Evolutionary conservation across 2,329 filamentous ascomycete genomes (phyloP).

Genomic region (Colletotrichum melonis): DNA sequence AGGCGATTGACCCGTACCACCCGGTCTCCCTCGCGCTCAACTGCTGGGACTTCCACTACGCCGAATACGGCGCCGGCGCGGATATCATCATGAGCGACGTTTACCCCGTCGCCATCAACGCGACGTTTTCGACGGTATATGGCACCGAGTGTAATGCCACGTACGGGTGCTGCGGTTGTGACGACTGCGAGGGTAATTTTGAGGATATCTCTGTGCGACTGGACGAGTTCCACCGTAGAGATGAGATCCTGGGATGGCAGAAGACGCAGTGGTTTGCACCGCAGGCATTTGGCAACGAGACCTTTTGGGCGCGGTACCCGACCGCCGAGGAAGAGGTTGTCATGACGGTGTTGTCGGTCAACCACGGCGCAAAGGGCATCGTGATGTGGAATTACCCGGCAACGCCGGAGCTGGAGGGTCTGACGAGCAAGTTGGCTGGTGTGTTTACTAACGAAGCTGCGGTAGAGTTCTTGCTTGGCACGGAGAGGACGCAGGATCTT

Average conservation of each 20-base stretch:
- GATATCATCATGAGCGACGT: slow-evolving; percentile 71
- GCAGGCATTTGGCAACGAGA: slow-evolving; percentile 60
- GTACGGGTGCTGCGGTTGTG: slow-evolving; percentile 72
- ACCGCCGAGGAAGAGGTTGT: slow-evolving; percentile 54
- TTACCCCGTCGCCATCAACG: slow-evolving; percentile 70
- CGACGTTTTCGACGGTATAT: slow-evolving; percentile 62
- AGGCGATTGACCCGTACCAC: slow-evolving; percentile 68
- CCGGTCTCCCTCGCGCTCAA: slow-evolving; percentile 69
- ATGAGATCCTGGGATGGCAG: slow-evolving; percentile 55
- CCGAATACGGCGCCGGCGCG: slow-evolving; percentile 62
- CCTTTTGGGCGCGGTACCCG: slow-evolving; percentile 60
- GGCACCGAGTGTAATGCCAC: slow-evolving; percentile 67
- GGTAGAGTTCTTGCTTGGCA: slow-evolving; percentile 45
- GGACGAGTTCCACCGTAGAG: slow-evolving; percentile 51
- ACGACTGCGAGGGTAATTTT: slow-evolving; percentile 66
- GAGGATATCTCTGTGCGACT: slow-evolving; percentile 60
- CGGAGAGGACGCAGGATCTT: slow-evolving; percentile 17
- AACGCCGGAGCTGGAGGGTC: slow-evolving; percentile 47
- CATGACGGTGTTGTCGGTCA: slow-evolving; percentile 58
- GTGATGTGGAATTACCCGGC: slow-evolving; percentile 60
- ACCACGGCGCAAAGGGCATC: slow-evolving; percentile 56
- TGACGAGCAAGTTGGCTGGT: slow-evolving; percentile 52
- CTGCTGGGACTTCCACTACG: slow-evolving; percentile 71
- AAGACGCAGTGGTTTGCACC: slow-evolving; percentile 57
- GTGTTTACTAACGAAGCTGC: slow-evolving; percentile 51